phyloP scores from a whole-genome alignment of 148 eudicot genomes.

The Vaccinium vitisidaea region DNA sequence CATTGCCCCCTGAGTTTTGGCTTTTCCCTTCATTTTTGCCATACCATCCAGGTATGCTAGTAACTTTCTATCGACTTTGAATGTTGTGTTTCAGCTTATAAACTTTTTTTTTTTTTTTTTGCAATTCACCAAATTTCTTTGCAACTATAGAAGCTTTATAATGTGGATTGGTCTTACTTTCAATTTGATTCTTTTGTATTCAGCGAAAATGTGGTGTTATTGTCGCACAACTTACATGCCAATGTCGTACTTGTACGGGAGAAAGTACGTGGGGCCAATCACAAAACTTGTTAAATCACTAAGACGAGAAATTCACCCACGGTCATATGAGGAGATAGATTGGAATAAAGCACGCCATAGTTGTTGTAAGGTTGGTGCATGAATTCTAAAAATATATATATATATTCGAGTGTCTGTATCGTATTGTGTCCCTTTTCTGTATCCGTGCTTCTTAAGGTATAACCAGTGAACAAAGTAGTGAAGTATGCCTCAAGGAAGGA shows the following conservation, averaged over 20 bases:
- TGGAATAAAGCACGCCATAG: slow-evolving; percentile 20
- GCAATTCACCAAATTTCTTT: not conserved
- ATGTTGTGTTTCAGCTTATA: not conserved
- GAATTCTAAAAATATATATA: not conserved
- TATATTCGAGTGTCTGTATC: no score
- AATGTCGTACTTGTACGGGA: slow-evolving; percentile 22
- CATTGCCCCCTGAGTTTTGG: slow-evolving; percentile 22
- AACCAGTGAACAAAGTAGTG: not conserved
- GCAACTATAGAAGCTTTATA: not conserved
- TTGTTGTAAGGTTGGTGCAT: slow-evolving; percentile 14
- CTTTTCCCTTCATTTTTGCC: slow-evolving; percentile 17
- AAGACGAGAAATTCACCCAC: slow-evolving; percentile 13
- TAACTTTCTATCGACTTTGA: not conserved
- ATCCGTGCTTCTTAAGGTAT: not conserved
- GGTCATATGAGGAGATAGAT: slow-evolving; percentile 15
- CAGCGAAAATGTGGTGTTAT: slow-evolving; percentile 26
- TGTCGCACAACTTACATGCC: slow-evolving; percentile 17
- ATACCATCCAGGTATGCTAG: slow-evolving; percentile 13
- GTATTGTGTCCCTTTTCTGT: no score
- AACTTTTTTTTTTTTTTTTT: not conserved
- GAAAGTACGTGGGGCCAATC: slow-evolving; percentile 5
- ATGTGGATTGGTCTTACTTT: not conserved
- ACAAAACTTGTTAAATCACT: slow-evolving; percentile 10
- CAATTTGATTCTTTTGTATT: not conserved
- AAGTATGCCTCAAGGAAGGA: not conserved